Percentiles rank a stretch among this genome's conserved stretches.
phyloP scores from a whole-genome alignment of 768 basidiomycete species.

The Boletus pseudo-olivaceus region DNA sequence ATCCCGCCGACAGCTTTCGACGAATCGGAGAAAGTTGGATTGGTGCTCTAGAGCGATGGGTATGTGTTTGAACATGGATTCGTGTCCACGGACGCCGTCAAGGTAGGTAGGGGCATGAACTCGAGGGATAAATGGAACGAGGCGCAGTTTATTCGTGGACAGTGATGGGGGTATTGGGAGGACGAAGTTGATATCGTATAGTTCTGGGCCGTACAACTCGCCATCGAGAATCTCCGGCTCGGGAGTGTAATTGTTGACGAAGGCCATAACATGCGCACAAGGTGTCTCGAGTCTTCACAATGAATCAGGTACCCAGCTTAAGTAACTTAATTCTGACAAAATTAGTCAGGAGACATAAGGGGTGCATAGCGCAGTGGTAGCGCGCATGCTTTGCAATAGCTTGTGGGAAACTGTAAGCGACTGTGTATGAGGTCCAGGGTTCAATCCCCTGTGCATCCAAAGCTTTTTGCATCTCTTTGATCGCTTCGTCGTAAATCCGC shows the following conservation, averaged over 20 bases:
- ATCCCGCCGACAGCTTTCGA: slow-evolving; percentile 10
- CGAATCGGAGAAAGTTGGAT: slow-evolving; percentile 8
- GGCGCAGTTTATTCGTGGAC: slow-evolving; percentile 15
- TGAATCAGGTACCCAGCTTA: too few species aligned
- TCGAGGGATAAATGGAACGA: slow-evolving; percentile 23
- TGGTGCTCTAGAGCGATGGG: slow-evolving; percentile 8
- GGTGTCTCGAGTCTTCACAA: too few species aligned
- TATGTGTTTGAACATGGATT: slow-evolving; percentile 18
- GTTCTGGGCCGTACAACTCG: slow-evolving; percentile 11
- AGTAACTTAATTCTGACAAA: too few species aligned
- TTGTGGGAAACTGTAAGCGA: slow-evolving; percentile 2
- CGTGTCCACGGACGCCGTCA: slow-evolving; percentile 17
- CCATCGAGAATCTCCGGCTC: slow-evolving; percentile 10
- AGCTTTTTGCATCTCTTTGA: slow-evolving; percentile 7
- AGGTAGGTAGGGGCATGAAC: slow-evolving; percentile 17
- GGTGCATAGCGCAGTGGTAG: slow-evolving; percentile 33
- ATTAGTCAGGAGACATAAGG: too few species aligned
- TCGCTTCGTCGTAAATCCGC: background rate
- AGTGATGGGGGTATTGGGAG: slow-evolving; percentile 5
- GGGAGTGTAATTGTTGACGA: slow-evolving; percentile 18
- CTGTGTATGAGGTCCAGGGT: slow-evolving; percentile 40
- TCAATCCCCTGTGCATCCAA: slow-evolving; percentile 41
- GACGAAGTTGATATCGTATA: too few species aligned
- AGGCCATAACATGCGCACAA: too few species aligned
- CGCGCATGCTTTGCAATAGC: slow-evolving; percentile 38